Percentiles rank a stretch among this genome's conserved stretches.
These are phyloP conservation scores for Colletotrichum coccodes DNA, from an alignment of 2,329 filamentous ascomycete species.

Conservation along the genomic window DNA sequence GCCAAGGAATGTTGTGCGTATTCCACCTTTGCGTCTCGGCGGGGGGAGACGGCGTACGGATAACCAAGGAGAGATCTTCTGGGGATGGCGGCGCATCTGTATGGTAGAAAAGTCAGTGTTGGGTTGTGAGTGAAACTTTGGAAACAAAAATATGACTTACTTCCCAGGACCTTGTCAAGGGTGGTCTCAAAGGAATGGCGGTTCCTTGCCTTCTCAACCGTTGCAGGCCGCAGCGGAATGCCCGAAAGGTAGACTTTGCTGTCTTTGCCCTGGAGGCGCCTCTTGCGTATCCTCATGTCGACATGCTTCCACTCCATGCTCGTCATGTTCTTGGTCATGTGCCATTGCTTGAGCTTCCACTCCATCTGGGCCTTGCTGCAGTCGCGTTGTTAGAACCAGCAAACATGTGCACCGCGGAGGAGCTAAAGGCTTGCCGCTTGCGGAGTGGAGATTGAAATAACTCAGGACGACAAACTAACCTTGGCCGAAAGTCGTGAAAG, in stretches of 20 bases:
- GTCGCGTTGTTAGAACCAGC: fast-evolving
- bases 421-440: background rate
- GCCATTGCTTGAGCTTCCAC: slow-evolving; percentile 7
- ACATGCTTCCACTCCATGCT: background rate
- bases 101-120: background rate
- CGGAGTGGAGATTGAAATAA: too few species aligned
- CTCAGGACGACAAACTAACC: background rate
- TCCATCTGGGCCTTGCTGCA: slow-evolving; percentile 1
- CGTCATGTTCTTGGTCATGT: background rate
- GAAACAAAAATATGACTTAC: background rate
- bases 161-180: background rate
- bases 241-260: slow-evolving; percentile 4
- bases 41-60: background rate
- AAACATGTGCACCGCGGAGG: background rate
- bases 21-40: background rate
- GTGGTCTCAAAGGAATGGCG: background rate
- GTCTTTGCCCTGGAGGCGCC: background rate
- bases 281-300: background rate
- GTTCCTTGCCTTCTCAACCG: background rate
- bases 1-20: background rate
- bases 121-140: fast-evolving
- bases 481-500: background rate
- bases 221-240: background rate
- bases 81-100: background rate
- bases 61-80: background rate